phyloP scores from a whole-genome alignment of 1,284 basidiomycete species.

The Porodaedalea pini region DNA sequence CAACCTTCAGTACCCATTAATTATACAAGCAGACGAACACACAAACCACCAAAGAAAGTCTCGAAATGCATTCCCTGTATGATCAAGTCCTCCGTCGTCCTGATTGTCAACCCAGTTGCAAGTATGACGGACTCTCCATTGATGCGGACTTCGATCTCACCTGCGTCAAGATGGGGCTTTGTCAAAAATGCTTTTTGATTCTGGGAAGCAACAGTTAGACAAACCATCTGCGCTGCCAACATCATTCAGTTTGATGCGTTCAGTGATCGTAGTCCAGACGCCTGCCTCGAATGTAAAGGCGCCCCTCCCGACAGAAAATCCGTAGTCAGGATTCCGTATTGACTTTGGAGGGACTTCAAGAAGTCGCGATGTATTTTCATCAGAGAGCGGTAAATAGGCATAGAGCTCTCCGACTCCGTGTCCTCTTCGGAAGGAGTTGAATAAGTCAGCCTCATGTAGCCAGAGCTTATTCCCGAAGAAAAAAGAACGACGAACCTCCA shows the following conservation, averaged over 20 bases:
- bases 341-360: constrained; percentile 26
- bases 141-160: constrained; percentile 28
- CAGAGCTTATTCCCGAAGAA: background rate
- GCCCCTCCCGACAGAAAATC: constrained; percentile 29
- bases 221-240: constrained; percentile 28
- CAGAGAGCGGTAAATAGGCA: constrained; percentile 27
- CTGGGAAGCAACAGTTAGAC: background rate
- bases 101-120: constrained; percentile 23
- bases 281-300: constrained; percentile 27
- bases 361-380: constrained; percentile 24
- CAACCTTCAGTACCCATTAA: background rate
- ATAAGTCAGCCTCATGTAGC: background rate
- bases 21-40: background rate
- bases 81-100: constrained; percentile 21
- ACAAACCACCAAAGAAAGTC: constrained; percentile 40
- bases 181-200: background rate
- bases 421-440: constrained; percentile 8
- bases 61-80: constrained; percentile 31
- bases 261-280: constrained; percentile 37
- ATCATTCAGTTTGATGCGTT: constrained; percentile 40
- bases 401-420: constrained; percentile 31
- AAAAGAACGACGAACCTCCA: constrained; percentile 25
- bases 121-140: constrained; percentile 27
- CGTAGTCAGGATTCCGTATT: constrained; percentile 29
- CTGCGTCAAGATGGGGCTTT: constrained; percentile 11